These are phyloP conservation scores for Tripterygium wilfordii DNA, from an alignment of 177 flowering plant species.

Conservation along the genomic window DNA sequence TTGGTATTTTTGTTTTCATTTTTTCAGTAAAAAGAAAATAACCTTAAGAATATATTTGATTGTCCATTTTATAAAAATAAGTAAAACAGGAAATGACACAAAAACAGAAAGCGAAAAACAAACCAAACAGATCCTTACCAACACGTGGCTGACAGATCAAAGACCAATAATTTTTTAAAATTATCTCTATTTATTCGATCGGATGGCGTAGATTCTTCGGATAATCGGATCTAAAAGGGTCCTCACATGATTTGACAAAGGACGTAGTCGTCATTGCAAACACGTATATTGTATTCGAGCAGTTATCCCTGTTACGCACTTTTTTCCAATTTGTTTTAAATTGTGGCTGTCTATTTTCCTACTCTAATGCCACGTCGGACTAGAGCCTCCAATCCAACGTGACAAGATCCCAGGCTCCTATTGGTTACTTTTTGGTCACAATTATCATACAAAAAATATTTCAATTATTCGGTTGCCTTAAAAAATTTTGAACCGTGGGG, in stretches of 20 bases:
- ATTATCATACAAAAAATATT: slow-evolving; percentile 13
- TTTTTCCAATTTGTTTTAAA: neutral
- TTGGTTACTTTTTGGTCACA: slow-evolving; percentile 24
- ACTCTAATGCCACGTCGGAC: slow-evolving; percentile 21
- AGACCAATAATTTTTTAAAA: slow-evolving; percentile 3
- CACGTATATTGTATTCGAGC: neutral
- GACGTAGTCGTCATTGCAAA: slow-evolving; percentile 6
- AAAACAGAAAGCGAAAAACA: no score
- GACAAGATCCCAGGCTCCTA: slow-evolving; percentile 12
- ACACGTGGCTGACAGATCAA: slow-evolving; percentile 18
- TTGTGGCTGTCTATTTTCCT: slow-evolving; percentile 12
- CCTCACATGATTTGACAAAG: neutral
- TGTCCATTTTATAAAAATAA: no score
- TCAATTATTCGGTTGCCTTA: neutral
- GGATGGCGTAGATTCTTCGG: slow-evolving; percentile 4
- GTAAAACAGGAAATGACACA: no score
- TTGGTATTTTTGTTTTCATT: neutral
- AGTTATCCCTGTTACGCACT: slow-evolving; percentile 16
- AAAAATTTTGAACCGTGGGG: neutral
- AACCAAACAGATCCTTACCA: no score
- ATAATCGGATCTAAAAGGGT: neutral
- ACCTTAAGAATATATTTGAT: no score
- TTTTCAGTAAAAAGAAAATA: no score
- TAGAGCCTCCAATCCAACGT: slow-evolving; percentile 8
- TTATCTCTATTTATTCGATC: neutral